phyloP scores from a whole-genome alignment of 1,139 yeast genomes.

The Lodderomyces elongisporus region DNA sequence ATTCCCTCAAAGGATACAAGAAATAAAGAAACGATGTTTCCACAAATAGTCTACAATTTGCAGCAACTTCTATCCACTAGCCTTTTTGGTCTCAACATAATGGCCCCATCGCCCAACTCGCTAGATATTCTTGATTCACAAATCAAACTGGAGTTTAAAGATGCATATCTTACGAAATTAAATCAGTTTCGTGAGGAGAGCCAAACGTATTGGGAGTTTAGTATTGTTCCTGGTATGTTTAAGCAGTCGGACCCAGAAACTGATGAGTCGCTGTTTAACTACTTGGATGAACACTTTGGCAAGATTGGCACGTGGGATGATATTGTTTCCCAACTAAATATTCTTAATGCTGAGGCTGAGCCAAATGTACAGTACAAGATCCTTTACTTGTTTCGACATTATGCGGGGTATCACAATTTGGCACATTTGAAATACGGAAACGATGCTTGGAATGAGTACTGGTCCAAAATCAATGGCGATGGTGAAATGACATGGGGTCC shows the following conservation, averaged over 20 bases:
- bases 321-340: slow-evolving; percentile 20
- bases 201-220: slow-evolving; percentile 29
- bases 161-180: slow-evolving; percentile 15
- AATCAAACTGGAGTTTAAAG: slow-evolving; percentile 11
- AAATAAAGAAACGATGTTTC: too few species aligned
- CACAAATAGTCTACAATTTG: neutral
- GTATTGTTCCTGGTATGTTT: slow-evolving; percentile 33
- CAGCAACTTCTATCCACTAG: neutral
- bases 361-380: slow-evolving; percentile 31
- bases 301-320: slow-evolving; percentile 29
- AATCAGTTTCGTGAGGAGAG: slow-evolving; percentile 9
- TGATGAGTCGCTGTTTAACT: slow-evolving; percentile 35
- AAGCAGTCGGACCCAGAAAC: slow-evolving; percentile 34
- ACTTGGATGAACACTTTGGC: slow-evolving; percentile 39
- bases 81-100: neutral
- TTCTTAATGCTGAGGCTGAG: slow-evolving; percentile 21
- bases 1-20: too few species aligned
- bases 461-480: slow-evolving; percentile 41
- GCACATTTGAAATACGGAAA: slow-evolving; percentile 41
- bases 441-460: slow-evolving; percentile 38
- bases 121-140: slow-evolving; percentile 14
- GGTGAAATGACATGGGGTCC: slow-evolving; percentile 46
- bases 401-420: slow-evolving; percentile 44
- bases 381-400: slow-evolving; percentile 41
- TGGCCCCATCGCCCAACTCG: slow-evolving; percentile 9